Conservation (phyloP, 495 filamentous ascomycete species). For the Alectoria sarmentosa region DNA sequence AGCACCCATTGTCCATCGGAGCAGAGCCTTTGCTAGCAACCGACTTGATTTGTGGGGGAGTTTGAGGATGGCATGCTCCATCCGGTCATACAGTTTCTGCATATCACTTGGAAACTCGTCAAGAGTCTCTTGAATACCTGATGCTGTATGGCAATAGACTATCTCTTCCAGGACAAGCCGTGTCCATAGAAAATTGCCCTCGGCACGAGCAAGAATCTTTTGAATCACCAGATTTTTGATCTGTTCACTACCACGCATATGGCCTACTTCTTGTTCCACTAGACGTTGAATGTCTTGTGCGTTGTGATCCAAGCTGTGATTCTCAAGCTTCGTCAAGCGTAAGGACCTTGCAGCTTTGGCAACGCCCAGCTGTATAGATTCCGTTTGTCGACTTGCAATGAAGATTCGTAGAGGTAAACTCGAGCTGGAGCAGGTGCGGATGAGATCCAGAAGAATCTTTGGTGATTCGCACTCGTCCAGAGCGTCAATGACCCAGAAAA, state of each 20-base stretch:
- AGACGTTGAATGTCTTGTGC: not conserved
- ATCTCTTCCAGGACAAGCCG: constrained; percentile 32
- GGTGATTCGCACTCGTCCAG: constrained; percentile 34
- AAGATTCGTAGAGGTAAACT: not conserved
- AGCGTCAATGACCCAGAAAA: constrained; percentile 40
- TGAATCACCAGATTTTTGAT: not conserved
- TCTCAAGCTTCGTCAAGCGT: no score
- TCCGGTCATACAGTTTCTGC: constrained; percentile 31
- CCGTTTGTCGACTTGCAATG: not conserved
- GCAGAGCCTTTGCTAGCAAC: constrained; percentile 28
- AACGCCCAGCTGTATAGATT: no score
- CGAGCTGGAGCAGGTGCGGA: not conserved
- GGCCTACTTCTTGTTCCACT: not conserved
- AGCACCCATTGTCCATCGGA: constrained; percentile 33
- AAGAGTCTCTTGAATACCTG: no score
- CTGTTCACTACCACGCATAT: not conserved
- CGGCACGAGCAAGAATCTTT: constrained; percentile 19
- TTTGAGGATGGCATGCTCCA: constrained; percentile 21
- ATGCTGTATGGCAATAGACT: constrained; percentile 24
- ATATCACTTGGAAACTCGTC: no score
- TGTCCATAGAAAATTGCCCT: constrained; percentile 35
- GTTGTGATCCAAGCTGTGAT: no score
- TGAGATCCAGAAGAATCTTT: constrained; percentile 19
- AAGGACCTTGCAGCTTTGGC: no score
- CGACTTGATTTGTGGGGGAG: constrained; percentile 18